These are phyloP conservation scores for Hirsutella thompsonii DNA, from an alignment of 2,329 filamentous ascomycete genomes.

Conservation along the genomic window DNA sequence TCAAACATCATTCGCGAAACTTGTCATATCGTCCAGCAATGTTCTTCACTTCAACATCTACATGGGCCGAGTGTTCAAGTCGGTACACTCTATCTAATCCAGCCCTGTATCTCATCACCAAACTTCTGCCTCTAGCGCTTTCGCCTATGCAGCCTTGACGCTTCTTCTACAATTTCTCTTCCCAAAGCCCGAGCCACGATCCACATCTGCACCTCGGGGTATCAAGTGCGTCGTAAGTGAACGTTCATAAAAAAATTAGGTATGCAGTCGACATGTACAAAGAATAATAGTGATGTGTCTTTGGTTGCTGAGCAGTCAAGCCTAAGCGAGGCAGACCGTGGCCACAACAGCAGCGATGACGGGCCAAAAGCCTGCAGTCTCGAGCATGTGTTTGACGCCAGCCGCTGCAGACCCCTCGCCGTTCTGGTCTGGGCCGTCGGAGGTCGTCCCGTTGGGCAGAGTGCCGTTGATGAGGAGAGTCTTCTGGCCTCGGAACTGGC, in stretches of 20 bases:
- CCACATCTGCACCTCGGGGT: background rate
- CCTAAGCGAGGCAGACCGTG: slow-evolving; percentile 29
- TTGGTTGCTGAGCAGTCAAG: background rate
- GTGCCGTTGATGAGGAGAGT: slow-evolving; percentile 67
- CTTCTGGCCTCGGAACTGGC: slow-evolving; percentile 22
- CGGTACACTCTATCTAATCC: too few relatives aligned
- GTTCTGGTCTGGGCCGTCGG: slow-evolving; percentile 10
- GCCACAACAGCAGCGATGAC: slow-evolving; percentile 28
- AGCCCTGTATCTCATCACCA: background rate
- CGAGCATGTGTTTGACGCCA: slow-evolving; percentile 16
- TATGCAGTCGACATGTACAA: slow-evolving; percentile 5
- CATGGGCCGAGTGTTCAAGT: too few relatives aligned
- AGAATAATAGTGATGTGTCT: too few relatives aligned
- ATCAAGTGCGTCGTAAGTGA: slow-evolving; percentile 1
- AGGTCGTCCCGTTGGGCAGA: slow-evolving; percentile 53
- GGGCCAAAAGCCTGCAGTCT: slow-evolving; percentile 37
- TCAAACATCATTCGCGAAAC: too few relatives aligned
- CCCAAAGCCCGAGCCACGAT: background rate
- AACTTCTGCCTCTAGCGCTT: too few relatives aligned
- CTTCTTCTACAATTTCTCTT: too few relatives aligned
- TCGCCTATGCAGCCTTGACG: too few relatives aligned
- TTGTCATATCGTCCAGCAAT: too few relatives aligned
- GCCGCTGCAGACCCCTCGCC: slow-evolving; percentile 11
- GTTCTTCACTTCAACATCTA: too few relatives aligned
- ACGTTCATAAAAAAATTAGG: background rate